Evolutionary conservation across 345 rosid genomes (phyloP).

Genomic region (Pelargonium nanum): DNA sequence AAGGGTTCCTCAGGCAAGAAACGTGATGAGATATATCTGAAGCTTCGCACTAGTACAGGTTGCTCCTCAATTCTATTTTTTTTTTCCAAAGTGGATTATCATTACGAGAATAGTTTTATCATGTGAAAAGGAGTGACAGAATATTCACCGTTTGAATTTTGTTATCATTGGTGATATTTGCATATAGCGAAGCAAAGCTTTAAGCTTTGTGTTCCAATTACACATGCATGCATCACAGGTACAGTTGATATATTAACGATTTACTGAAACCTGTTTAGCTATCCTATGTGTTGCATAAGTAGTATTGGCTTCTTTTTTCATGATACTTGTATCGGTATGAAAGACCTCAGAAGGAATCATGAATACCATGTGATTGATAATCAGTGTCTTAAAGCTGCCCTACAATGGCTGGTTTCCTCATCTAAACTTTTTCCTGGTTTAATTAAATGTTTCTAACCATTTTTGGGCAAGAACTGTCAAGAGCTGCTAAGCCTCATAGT

Average conservation of each 20-base stretch:
- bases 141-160: not conserved
- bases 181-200: not conserved
- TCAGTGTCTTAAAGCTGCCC: not conserved
- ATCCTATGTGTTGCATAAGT: too few relatives aligned
- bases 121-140: not conserved
- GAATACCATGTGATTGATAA: not conserved
- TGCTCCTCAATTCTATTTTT: not conserved
- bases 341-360: not conserved
- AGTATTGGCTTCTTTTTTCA: not conserved
- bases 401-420: not conserved
- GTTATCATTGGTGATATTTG: not conserved
- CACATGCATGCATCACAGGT: too few relatives aligned
- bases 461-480: not conserved
- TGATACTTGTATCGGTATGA: not conserved
- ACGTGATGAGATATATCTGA: conserved; percentile 83
- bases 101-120: not conserved
- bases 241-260: too few relatives aligned
- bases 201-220: too few relatives aligned
- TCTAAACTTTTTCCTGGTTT: not conserved
- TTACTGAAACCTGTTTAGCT: too few relatives aligned
- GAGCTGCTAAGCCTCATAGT: not conserved
- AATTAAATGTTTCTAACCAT: not conserved
- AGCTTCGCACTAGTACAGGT: conserved; percentile 93
- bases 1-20: conserved; percentile 71
- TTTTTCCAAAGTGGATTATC: not conserved